Base-by-base conservation (phyloP, 306 rosid genomes). In the Mimosa bimucronata region DNA sequence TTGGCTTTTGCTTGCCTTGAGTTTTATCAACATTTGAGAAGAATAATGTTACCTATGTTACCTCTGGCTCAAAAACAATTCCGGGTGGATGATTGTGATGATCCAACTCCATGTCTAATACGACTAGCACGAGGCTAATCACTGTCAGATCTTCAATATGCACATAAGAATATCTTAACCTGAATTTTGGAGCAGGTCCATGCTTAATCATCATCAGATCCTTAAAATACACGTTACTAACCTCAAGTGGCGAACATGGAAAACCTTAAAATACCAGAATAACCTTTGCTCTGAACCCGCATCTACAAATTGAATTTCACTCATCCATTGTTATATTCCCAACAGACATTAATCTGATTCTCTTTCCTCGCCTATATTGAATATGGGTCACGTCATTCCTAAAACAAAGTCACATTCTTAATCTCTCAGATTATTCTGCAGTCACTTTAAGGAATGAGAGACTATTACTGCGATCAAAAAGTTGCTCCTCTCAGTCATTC, bases 141-240 rank as follows among this genome's bases (percentile, higher is more conserved):
- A 15, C 19, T 67, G 55, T 66, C 52, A 68, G 16, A 52, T 69
- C 50, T 74, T 84, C 83, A 69, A 64, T 66, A 70, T 40, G n/a
- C 62, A 29, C 61, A 1, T 25, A 16, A 25, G 18, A 61, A 28
- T 61, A 29, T 61, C 67, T 15, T 15, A 28, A 61, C 44, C 77
- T 23, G 65, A 44, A 40, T 65, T 65, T 65, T 3, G 8, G n/a
- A 9, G 67, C 38, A 28, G n/a, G 40, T 9, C n/a, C 67, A 14
- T 28, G 38, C n/a, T 61, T 28, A 28, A 14, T 61, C 67, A 28
- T 1, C 11, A 15, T 19, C n/a, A 28, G 67, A 61, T 61, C 67
- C 67, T 61, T 60, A 60, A 60, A 58, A 28, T 5, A 12, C 19
- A 28, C 37, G 2, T 26, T 2, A 26, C 34, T 4, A 60, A 18